Base-by-base conservation (phyloP, 176 grass and related monocot species). In the Bromus sterilis region DNA sequence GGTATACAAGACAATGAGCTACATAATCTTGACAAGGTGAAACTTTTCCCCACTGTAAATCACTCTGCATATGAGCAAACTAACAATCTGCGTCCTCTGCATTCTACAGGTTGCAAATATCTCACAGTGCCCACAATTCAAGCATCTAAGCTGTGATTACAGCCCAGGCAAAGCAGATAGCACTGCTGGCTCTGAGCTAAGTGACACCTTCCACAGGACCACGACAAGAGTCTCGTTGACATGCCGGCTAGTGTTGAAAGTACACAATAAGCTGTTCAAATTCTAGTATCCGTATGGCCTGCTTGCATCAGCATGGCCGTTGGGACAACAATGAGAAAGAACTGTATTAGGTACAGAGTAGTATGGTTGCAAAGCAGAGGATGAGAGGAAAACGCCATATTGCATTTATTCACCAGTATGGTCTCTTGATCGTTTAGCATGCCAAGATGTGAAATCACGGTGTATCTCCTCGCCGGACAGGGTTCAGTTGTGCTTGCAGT, bases 211-310 rank as follows among this genome's bases (percentile, higher is more conserved):
- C 58, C 36, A 0, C 16, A 91, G 86, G 60, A 88, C 83, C 37
- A 74, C 84, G 5, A 88, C 79, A 12, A 93, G 95, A 88, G 90
- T 93, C 18, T 94, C 92, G 0, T 65, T 98, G 56, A 98, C 95
- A 8, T 98, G 95, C 76, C 95, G 88, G 7, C 83, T 95, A 56
- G 95, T 98, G 69, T 80, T 86, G 78, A 98, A 98, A 84, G 92
- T 89, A 69, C 95, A 82, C 65, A 98, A 80, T 56, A 93, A 89
- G 63, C 43, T 98, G 30, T 95, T 98, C 74, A 98, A 93, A 49
- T 89, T 93, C 37, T 94, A 89, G 85, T n/a, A 48, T 53, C 49
- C 26, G 2, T 10, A 10, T 35, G 35, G 16, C 39, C 37, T 63
- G 40, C 26, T 72, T 49, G 21, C 42, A 73, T 73, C 70, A 73